Base-by-base conservation (phyloP, 108 stramenopile genomes). In the Parmales sp. region DNA sequence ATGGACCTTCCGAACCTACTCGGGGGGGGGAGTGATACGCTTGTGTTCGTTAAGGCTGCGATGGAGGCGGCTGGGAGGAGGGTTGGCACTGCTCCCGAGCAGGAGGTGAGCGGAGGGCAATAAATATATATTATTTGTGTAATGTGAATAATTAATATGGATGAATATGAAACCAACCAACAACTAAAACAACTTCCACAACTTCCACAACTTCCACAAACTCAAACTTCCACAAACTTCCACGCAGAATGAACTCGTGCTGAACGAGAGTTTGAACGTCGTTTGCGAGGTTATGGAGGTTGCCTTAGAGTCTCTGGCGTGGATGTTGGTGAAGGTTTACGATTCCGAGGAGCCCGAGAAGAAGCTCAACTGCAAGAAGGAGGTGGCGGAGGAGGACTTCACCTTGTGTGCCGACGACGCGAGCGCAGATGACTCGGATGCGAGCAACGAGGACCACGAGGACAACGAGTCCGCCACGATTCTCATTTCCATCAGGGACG, bases 311-410 rank as follows among this genome's bases (percentile, higher is more conserved):
- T 19, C 36, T 34, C 54, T 60, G 11, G 54, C 29, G 13, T 60
- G 54, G 54, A 60, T 34, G 54, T 28, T 60, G 31, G 3, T 7
- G n/a, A 13, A 28, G 31, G 31, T 60, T 11, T 34, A 60, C 54
- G 28, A 2, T 23, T 28, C 31, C 13, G 54, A 60, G 54, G 54
- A 60, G 31, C 31, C 29, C 26, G 36, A 60, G 31, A 60, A 34
- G 54, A n/a, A n/a, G n/a, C n/a, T n/a, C n/a, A n/a, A n/a, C n/a
- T n/a, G n/a, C n/a, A n/a, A n/a, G n/a, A 20, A 11, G n/a, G 54
- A 60, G 54, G 54, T 34, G 54, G 54, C 26, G n/a, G 36, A 60
- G n/a, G 54, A 60, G 54, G 54, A 60, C 54, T 13, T 34, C 29
- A 28, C n/a, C 54, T 11, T 19, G 31, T 6, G 13, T 34, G 54